Percentiles rank a stretch among this genome's conserved stretches.
phyloP scores from a whole-genome alignment of 352 stramenopile species.

The Globisporangium radiosum region DNA sequence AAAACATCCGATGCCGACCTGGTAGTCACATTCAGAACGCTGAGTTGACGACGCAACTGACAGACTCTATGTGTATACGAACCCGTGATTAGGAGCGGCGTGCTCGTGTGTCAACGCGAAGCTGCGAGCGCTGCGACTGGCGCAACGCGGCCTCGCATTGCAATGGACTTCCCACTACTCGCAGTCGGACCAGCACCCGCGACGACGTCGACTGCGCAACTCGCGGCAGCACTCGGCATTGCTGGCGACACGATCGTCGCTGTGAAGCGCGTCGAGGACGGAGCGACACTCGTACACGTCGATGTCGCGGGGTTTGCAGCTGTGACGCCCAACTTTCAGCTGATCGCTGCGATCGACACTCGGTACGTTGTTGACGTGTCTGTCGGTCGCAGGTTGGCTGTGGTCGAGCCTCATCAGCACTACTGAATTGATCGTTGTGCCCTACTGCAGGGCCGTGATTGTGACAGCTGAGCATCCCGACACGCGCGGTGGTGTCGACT shows the following conservation, averaged over 20 bases:
- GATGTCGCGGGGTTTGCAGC: slow-evolving; percentile 10
- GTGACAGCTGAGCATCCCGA: too few relatives aligned
- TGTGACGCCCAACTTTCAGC: slow-evolving; percentile 20
- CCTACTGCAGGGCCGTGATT: too few relatives aligned
- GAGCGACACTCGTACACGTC: slow-evolving; percentile 24
- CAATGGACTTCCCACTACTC: slow-evolving; percentile 54
- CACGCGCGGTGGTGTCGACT: slow-evolving; percentile 26
- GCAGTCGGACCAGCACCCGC: slow-evolving; percentile 10
- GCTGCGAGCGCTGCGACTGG: background rate
- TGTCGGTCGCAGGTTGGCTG: too few relatives aligned
- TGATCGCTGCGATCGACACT: slow-evolving; percentile 15
- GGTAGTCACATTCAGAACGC: too few relatives aligned
- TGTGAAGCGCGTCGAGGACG: slow-evolving; percentile 11
- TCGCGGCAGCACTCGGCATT: slow-evolving; percentile 13
- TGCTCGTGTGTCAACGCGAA: slow-evolving; percentile 33
- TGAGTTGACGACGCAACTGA: too few relatives aligned
- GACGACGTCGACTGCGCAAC: slow-evolving; percentile 1
- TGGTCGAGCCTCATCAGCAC: too few relatives aligned
- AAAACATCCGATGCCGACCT: too few relatives aligned
- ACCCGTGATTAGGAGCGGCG: slow-evolving; percentile 18
- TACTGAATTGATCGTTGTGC: too few relatives aligned
- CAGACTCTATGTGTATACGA: slow-evolving; percentile 7
- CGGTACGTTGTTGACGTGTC: too few relatives aligned
- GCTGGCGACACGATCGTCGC: slow-evolving; percentile 11
- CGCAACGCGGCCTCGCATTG: slow-evolving; percentile 10